phyloP scores from a whole-genome alignment of 1,139 yeast species.

The Debaryomycetaceae sp. region DNA sequence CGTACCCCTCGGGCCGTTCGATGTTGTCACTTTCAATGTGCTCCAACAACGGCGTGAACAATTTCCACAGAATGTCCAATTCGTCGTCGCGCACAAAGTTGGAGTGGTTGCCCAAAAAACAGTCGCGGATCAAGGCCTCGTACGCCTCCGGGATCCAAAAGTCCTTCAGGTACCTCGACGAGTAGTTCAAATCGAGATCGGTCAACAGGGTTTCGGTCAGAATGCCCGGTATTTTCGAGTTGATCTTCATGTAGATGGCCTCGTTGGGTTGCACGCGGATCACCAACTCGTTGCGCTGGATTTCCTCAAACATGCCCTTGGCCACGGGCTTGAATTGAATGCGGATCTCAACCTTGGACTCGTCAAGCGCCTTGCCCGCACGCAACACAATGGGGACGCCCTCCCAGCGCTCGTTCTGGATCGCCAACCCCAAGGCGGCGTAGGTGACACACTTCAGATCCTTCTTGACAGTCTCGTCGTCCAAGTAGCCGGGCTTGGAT shows the following conservation, averaged over 20 bases:
- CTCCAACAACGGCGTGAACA: slow-evolving; percentile 87
- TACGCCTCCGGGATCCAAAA: slow-evolving; percentile 98
- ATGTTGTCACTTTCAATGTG: slow-evolving; percentile 68
- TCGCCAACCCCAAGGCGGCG: slow-evolving; percentile 77
- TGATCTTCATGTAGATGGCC: slow-evolving; percentile 87
- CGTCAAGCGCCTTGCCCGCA: slow-evolving; percentile 95
- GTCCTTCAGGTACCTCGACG: slow-evolving; percentile 70
- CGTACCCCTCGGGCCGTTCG: slow-evolving; percentile 61
- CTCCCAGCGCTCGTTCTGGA: slow-evolving; percentile 94
- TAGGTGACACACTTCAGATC: slow-evolving; percentile 86
- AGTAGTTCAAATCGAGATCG: slow-evolving; percentile 85
- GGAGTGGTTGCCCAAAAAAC: slow-evolving; percentile 87
- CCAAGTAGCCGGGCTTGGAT: slow-evolving; percentile 80
- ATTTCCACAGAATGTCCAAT: slow-evolving; percentile 86
- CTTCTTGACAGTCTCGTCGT: slow-evolving; percentile 84
- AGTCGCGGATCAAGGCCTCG: slow-evolving; percentile 91
- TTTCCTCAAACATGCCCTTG: slow-evolving; percentile 73
- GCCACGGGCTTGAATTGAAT: slow-evolving; percentile 87
- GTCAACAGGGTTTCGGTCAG: slow-evolving; percentile 77
- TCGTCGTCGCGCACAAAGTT: slow-evolving; percentile 98
- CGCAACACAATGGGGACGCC: slow-evolving; percentile 94
- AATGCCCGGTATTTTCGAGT: slow-evolving; percentile 90
- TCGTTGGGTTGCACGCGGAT: slow-evolving; percentile 93
- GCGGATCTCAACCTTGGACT: slow-evolving; percentile 90
- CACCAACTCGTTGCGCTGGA: slow-evolving; percentile 90